Evolutionary conservation across 805 yeast species (phyloP).

Genomic region (Candida maltosa): DNA sequence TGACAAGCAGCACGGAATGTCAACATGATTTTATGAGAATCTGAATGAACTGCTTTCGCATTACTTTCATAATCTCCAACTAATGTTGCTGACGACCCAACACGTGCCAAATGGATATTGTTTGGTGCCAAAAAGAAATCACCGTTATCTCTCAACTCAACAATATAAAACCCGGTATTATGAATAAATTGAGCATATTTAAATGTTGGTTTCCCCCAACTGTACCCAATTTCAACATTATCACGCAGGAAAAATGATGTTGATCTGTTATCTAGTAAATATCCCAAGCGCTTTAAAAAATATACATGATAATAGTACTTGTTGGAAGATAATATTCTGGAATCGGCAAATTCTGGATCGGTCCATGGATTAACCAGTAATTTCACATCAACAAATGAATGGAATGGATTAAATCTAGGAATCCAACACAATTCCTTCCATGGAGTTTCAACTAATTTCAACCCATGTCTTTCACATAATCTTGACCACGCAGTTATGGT

Average conservation of each 20-base stretch:
- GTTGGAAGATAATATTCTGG: constrained; percentile 43
- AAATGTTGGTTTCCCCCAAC: constrained; percentile 89
- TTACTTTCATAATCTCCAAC: constrained; percentile 21
- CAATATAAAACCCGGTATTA: constrained; percentile 82
- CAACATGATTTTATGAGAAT: constrained; percentile 72
- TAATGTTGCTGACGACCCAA: constrained; percentile 40
- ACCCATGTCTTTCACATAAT: constrained; percentile 80
- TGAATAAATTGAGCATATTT: constrained; percentile 88
- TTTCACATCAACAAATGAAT: constrained; percentile 70
- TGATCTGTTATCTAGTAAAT: constrained; percentile 78
- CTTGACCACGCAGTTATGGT: constrained; percentile 60
- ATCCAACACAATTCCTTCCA: constrained; percentile 81
- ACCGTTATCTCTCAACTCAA: constrained; percentile 79
- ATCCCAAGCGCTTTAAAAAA: constrained; percentile 66
- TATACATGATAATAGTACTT: constrained; percentile 75
- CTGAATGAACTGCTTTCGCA: constrained; percentile 37
- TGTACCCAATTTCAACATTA: constrained; percentile 66
- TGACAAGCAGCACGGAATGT: constrained; percentile 63
- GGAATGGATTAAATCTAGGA: constrained; percentile 80
- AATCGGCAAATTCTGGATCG: constrained; percentile 48
- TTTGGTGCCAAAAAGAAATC: constrained; percentile 83
- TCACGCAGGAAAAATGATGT: constrained; percentile 55
- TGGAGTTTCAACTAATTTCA: constrained; percentile 79
- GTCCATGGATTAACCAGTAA: constrained; percentile 71
- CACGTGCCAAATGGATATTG: constrained; percentile 74